Conservation (phyloP, 2,329 filamentous ascomycete species). For the Domatiomyces catenatus region DNA sequence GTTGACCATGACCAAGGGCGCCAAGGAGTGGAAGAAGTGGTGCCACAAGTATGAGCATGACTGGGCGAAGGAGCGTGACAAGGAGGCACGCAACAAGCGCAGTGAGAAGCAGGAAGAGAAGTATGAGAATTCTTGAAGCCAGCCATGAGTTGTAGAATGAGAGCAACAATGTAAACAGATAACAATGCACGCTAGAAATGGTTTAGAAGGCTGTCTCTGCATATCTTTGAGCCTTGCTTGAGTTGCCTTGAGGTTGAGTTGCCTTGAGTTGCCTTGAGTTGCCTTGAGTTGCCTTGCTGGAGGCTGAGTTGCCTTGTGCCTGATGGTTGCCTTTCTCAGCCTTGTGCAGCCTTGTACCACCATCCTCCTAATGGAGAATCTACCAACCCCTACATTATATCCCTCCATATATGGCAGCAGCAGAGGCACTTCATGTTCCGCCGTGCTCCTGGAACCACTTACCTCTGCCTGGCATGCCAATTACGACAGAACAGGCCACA, state of each 20-base stretch:
- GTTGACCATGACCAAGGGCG: conserved; percentile 25
- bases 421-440: neutral
- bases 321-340: neutral
- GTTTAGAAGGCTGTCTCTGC: too few species aligned
- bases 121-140: neutral
- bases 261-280: neutral
- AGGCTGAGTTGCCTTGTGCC: neutral
- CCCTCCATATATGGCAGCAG: neutral
- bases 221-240: neutral
- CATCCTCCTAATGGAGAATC: neutral
- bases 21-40: conserved; percentile 28
- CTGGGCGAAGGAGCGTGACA: conserved; percentile 26
- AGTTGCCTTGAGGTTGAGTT: too few species aligned
- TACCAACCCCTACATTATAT: neutral
- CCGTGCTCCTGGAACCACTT: neutral
- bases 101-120: neutral
- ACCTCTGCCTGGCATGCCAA: neutral
- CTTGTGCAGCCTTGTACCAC: neutral
- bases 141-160: neutral
- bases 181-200: too few species aligned
- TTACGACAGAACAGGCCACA: neutral
- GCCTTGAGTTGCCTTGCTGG: neutral
- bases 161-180: neutral
- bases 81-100: conserved; percentile 12
- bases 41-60: conserved; percentile 24